Evolutionary conservation across 352 stramenopile genomes (phyloP).

Genomic region (Pythium aristosporum): DNA sequence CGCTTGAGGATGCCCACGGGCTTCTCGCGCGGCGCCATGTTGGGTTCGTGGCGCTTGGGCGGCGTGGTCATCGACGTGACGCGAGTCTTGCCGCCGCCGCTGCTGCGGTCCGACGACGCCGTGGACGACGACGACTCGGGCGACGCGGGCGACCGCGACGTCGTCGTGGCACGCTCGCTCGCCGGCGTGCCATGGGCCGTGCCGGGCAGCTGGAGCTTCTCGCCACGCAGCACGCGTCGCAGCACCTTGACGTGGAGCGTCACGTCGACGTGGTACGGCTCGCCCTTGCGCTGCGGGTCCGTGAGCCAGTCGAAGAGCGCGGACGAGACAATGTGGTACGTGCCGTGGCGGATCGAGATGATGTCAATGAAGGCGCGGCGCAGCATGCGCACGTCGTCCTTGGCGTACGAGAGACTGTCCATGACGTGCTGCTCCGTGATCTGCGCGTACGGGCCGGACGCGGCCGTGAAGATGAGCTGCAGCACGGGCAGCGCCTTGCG

Average conservation of each 20-base stretch:
- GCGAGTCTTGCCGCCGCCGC: conserved; percentile 16
- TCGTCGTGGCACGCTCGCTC: conserved; percentile 22
- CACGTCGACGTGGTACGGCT: conserved; percentile 67
- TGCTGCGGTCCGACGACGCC: conserved; percentile 18
- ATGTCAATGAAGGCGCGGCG: conserved; percentile 77
- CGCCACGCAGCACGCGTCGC: conserved; percentile 34
- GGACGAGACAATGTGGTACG: conserved; percentile 73
- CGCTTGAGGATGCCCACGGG: conserved; percentile 64
- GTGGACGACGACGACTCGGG: conserved; percentile 24
- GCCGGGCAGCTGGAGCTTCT: conserved; percentile 25
- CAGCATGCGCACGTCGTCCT: conserved; percentile 69
- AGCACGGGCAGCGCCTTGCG: conserved; percentile 71
- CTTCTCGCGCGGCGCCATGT: conserved; percentile 36
- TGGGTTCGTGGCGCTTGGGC: conserved; percentile 28
- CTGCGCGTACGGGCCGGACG: conserved; percentile 64
- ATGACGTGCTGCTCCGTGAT: conserved; percentile 71
- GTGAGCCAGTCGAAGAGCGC: conserved; percentile 71
- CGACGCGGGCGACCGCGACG: conserved; percentile 20
- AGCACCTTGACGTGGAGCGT: conserved; percentile 47
- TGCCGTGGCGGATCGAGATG: conserved; percentile 55
- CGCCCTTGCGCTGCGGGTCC: conserved; percentile 44
- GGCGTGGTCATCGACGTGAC: conserved; percentile 28
- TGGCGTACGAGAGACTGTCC: conserved; percentile 48
- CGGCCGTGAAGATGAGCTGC: conserved; percentile 66
- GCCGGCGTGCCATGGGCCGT: conserved; percentile 1